phyloP scores from a whole-genome alignment of 306 rosid genomes.

The Trichosanthes cucumerina region DNA sequence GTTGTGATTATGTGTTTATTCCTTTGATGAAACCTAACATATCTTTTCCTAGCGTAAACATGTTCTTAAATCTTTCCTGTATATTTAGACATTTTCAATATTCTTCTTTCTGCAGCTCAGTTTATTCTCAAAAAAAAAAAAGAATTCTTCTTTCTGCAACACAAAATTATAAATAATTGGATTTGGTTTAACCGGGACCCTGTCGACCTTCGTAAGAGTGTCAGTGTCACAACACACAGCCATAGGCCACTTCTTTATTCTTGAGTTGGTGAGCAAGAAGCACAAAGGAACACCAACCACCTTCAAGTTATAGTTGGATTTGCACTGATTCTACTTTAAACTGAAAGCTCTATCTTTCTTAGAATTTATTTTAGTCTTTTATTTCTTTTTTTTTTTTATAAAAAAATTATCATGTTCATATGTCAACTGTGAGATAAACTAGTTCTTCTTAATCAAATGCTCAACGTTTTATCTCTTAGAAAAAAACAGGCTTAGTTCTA shows the following conservation, averaged over 20 bases:
- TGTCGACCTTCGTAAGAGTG: background rate
- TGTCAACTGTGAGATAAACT: background rate
- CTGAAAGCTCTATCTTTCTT: background rate
- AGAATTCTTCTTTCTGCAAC: background rate
- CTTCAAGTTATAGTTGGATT: background rate
- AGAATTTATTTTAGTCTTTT: background rate
- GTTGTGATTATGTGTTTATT: background rate
- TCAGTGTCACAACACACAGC: background rate
- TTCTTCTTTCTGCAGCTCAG: background rate
- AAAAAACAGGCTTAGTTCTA: background rate
- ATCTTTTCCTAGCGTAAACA: background rate
- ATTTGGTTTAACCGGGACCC: background rate
- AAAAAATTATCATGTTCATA: background rate
- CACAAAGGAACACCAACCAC: background rate
- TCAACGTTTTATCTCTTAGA: background rate
- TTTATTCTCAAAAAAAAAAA: no score
- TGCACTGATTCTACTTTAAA: background rate
- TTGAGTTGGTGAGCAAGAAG: background rate
- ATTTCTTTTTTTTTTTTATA: background rate
- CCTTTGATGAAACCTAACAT: background rate
- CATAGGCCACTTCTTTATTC: background rate
- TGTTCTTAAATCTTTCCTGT: background rate
- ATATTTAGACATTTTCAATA: background rate
- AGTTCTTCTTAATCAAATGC: background rate
- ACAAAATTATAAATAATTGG: background rate